Evolutionary conservation across 2,329 filamentous ascomycete genomes (phyloP).

Genomic region (Xylaria sp.): DNA sequence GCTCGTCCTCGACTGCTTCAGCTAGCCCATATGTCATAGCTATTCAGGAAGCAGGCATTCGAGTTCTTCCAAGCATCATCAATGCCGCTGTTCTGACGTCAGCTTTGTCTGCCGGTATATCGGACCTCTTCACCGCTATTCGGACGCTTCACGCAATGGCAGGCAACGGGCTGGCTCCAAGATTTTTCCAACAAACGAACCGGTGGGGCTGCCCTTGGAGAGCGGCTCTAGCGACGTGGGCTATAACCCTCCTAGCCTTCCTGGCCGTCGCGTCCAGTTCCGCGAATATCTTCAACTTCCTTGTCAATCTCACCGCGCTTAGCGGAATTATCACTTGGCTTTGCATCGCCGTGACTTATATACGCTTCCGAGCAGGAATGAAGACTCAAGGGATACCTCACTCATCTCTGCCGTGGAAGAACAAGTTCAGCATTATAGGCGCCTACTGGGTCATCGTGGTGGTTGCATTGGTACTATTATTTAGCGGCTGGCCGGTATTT

Average conservation of each 20-base stretch:
- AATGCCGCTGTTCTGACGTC: constrained; percentile 66
- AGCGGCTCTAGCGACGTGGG: constrained; percentile 44
- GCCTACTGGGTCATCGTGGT: too few species aligned
- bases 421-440: too few species aligned
- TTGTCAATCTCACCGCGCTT: not conserved
- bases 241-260: not conserved
- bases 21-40: constrained; percentile 64
- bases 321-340: too few species aligned
- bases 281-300: not conserved
- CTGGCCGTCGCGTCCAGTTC: not conserved
- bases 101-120: constrained; percentile 63
- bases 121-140: constrained; percentile 62
- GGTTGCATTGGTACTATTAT: too few species aligned
- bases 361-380: too few species aligned
- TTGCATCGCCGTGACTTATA: too few species aligned
- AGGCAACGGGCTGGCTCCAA: constrained; percentile 60
- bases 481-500: too few species aligned
- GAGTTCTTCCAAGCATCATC: constrained; percentile 61
- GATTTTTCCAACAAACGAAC: constrained; percentile 56
- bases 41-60: constrained; percentile 62
- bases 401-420: too few species aligned
- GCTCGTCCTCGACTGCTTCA: not conserved
- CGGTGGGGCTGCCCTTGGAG: constrained; percentile 58
- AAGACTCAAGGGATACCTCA: too few species aligned
- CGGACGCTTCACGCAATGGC: constrained; percentile 63